Evolutionary conservation across 2,329 filamentous ascomycete species (phyloP).

Genomic region (Parasarocladium wereldwijsianum): DNA sequence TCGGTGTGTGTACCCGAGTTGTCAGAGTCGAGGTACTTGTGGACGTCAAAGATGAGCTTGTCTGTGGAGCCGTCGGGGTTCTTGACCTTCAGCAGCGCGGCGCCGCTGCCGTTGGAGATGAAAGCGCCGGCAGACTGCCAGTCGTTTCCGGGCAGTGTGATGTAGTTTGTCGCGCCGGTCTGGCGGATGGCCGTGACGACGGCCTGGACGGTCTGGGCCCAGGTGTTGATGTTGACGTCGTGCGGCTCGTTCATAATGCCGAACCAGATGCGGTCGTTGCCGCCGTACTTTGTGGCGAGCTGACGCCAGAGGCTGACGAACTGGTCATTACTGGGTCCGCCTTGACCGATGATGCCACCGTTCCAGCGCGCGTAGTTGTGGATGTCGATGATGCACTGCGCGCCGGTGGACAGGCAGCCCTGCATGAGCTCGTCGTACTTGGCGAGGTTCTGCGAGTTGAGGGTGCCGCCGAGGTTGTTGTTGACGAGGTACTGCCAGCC

Average conservation of each 20-base stretch:
- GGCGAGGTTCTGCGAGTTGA: conserved; percentile 31
- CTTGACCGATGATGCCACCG: conserved; percentile 48
- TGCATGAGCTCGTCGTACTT: conserved; percentile 41
- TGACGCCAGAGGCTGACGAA: conserved; percentile 44
- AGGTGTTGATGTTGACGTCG: conserved; percentile 37
- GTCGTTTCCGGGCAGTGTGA: conserved; percentile 49
- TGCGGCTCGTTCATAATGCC: conserved; percentile 60
- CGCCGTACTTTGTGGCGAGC: conserved; percentile 43
- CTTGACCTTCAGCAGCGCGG: conserved; percentile 34
- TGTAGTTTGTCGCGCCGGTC: conserved; percentile 47
- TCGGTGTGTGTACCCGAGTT: conserved; percentile 35
- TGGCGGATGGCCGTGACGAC: conserved; percentile 51
- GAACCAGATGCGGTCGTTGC: conserved; percentile 37
- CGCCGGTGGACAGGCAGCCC: conserved; percentile 39
- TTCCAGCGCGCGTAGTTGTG: conserved; percentile 49
- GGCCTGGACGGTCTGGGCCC: conserved; percentile 46
- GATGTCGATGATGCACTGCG: conserved; percentile 44
- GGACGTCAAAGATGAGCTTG: conserved; percentile 42
- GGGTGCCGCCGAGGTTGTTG: conserved; percentile 30
- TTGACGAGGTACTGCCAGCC: conserved; percentile 46
- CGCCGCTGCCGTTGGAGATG: conserved; percentile 32
- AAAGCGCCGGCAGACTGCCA: conserved; percentile 37
- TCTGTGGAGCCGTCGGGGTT: conserved; percentile 44
- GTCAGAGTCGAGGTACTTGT: conserved; percentile 46
- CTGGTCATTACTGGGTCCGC: conserved; percentile 42